Conservation (phyloP, 192 early-diverging fungal genomes). For the Coemansia pectinata region DNA sequence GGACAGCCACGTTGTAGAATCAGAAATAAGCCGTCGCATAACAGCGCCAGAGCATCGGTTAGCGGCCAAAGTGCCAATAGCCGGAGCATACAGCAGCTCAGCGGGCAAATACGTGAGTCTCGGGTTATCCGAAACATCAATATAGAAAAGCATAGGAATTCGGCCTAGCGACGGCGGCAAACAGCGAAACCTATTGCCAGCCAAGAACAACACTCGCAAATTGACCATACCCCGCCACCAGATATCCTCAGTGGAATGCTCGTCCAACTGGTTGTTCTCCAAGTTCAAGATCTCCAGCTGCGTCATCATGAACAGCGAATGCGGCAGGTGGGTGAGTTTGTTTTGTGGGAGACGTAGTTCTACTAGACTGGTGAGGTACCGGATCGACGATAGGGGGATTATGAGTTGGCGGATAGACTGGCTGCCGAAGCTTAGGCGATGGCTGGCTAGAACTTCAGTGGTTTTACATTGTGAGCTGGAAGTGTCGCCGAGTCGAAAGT, state of each 20-base stretch:
- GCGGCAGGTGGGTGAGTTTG: slow-evolving; percentile 32
- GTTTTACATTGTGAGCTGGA: slow-evolving; percentile 8
- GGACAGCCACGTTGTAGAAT: not conserved
- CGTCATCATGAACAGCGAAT: slow-evolving; percentile 30
- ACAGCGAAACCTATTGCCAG: slow-evolving; percentile 23
- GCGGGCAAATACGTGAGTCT: slow-evolving; percentile 19
- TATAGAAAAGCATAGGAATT: slow-evolving; percentile 43
- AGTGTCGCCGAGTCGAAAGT: slow-evolving; percentile 12
- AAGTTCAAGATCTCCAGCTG: slow-evolving; percentile 51
- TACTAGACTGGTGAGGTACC: slow-evolving; percentile 19
- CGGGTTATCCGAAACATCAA: slow-evolving; percentile 43
- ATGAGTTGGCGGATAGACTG: slow-evolving; percentile 31
- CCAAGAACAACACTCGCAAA: slow-evolving; percentile 43
- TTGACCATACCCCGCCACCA: slow-evolving; percentile 24
- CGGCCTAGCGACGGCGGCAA: slow-evolving; percentile 37
- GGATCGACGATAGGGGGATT: slow-evolving; percentile 27
- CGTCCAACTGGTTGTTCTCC: slow-evolving; percentile 38
- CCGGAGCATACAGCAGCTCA: slow-evolving; percentile 27
- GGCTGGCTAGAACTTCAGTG: slow-evolving; percentile 36
- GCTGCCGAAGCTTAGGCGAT: slow-evolving; percentile 42
- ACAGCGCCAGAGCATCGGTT: slow-evolving; percentile 24
- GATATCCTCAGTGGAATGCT: not conserved
- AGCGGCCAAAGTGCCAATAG: slow-evolving; percentile 34
- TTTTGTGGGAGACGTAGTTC: slow-evolving; percentile 52
- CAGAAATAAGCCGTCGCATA: not conserved